These are phyloP conservation scores for Hymenoscyphus linearis DNA, from an alignment of 2,329 filamentous ascomycete genomes.

Conservation along the genomic window DNA sequence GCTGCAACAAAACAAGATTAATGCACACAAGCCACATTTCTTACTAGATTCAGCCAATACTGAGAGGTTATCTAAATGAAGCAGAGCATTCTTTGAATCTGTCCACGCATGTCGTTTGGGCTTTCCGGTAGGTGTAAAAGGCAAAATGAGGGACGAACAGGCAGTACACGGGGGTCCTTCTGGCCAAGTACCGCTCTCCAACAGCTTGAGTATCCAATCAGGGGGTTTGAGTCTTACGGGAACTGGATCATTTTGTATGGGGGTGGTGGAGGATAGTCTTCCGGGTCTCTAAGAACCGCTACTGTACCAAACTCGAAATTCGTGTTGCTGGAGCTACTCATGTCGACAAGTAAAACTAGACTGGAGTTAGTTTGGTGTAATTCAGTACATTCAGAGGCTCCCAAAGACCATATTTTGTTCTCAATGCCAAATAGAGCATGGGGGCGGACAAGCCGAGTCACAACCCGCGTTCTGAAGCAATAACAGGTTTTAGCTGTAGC, in stretches of 20 bases:
- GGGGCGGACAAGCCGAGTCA: too few species aligned
- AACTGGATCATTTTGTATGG: too few species aligned
- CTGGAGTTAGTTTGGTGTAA: background rate
- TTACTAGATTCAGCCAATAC: background rate
- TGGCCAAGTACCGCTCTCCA: background rate
- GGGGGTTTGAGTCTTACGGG: background rate
- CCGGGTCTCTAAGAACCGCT: background rate
- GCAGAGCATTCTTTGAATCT: background rate
- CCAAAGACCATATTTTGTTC: background rate
- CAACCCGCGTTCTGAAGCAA: too few species aligned
- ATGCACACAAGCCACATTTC: background rate
- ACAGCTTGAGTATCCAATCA: background rate
- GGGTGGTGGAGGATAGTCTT: too few species aligned
- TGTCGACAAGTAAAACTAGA: background rate
- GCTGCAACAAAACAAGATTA: background rate
- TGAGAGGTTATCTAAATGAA: background rate
- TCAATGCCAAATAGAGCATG: background rate
- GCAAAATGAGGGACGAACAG: background rate
- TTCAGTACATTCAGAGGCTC: too few species aligned
- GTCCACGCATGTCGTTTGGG: background rate
- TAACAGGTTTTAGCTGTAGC: too few species aligned
- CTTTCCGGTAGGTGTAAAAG: background rate
- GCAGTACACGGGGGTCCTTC: background rate
- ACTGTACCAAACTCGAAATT: background rate
- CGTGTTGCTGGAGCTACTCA: background rate